A percentile compares a stretch with the other conserved stretches of the same genome.
These are phyloP conservation scores for Mimosa pudica DNA, from an alignment of 306 rosid genomes.

Conservation along the genomic window DNA sequence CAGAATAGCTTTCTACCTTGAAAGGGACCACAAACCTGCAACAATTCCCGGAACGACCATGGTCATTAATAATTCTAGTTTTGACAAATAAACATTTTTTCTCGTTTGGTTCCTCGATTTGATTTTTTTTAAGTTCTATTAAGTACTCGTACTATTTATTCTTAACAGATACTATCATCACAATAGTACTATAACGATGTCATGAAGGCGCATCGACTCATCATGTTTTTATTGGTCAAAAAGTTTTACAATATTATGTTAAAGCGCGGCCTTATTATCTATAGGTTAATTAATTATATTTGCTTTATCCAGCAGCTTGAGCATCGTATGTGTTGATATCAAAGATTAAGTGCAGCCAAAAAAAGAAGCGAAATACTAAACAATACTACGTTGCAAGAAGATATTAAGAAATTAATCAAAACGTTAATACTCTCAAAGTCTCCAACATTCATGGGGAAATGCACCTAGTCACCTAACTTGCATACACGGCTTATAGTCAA, in stretches of 20 bases:
- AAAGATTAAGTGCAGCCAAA: not conserved
- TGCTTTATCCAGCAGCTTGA: not conserved
- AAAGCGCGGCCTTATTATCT: not conserved
- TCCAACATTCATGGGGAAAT: conserved; percentile 46
- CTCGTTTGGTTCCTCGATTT: not conserved
- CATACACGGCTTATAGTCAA: conserved; percentile 27
- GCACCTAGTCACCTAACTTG: conserved; percentile 28
- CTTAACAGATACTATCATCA: not conserved
- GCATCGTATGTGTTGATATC: not conserved
- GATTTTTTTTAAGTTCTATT: no score
- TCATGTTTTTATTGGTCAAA: not conserved
- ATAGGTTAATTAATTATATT: not conserved
- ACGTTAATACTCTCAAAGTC: not conserved
- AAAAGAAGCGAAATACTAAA: not conserved
- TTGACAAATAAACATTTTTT: not conserved
- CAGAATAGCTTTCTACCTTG: not conserved
- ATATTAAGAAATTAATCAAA: not conserved
- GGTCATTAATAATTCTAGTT: conserved; percentile 9
- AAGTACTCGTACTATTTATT: not conserved
- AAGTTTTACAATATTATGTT: not conserved
- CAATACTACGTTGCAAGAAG: not conserved
- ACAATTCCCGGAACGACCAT: conserved; percentile 4
- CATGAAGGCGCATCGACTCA: not conserved
- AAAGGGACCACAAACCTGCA: conserved; percentile 27
- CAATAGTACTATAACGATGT: not conserved